Evolutionary conservation across 805 yeast species (phyloP).

Genomic region (Candida xyloterini): DNA sequence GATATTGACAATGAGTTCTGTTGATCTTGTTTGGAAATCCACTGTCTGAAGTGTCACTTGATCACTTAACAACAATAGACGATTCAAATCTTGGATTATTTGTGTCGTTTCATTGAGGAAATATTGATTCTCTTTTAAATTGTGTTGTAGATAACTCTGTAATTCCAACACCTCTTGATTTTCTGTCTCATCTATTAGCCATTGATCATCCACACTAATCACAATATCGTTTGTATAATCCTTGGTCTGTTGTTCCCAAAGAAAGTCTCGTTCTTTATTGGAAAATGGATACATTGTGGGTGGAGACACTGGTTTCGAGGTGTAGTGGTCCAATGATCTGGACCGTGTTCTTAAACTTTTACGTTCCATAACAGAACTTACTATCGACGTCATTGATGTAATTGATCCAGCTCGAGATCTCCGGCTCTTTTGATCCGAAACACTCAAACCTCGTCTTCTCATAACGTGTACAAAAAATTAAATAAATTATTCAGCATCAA

Average conservation of each 20-base stretch:
- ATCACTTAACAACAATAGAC: conserved; percentile 50
- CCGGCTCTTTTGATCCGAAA: conserved; percentile 22
- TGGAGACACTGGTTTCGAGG: neutral
- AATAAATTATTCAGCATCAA: conserved; percentile 1
- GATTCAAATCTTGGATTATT: conserved; percentile 44
- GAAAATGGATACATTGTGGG: conserved; percentile 36
- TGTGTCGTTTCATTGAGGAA: conserved; percentile 46
- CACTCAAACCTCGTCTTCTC: conserved; percentile 25
- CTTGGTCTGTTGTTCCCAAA: conserved; percentile 37
- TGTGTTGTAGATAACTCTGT: conserved; percentile 32
- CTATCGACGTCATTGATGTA: conserved; percentile 31
- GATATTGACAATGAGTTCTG: conserved; percentile 46
- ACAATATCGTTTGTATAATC: conserved; percentile 42
- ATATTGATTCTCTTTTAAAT: conserved; percentile 26
- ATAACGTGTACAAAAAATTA: conserved; percentile 14
- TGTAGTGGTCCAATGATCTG: neutral
- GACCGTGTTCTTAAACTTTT: neutral
- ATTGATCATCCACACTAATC: conserved; percentile 40
- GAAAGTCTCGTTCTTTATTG: conserved; percentile 32
- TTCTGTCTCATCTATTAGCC: conserved; percentile 36
- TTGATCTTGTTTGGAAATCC: conserved; percentile 60
- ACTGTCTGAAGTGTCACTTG: conserved; percentile 59
- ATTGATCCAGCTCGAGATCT: conserved; percentile 57
- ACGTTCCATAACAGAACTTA: neutral
- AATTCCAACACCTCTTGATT: conserved; percentile 37